These are phyloP conservation scores for Sphaceloma murrayae DNA, from an alignment of 2,329 filamentous ascomycete genomes.

Conservation along the genomic window DNA sequence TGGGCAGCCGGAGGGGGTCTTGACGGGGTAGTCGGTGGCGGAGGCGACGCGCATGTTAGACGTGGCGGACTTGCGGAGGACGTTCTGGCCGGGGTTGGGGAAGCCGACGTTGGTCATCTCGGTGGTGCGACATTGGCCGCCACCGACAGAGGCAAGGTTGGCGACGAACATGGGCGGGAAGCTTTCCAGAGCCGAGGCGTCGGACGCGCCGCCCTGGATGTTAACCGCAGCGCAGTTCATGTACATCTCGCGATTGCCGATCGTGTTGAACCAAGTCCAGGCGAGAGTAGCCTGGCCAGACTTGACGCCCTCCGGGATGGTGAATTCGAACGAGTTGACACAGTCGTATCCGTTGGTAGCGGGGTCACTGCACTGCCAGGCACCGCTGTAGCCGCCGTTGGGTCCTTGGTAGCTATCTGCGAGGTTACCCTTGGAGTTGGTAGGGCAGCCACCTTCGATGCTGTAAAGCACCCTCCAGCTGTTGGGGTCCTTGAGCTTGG, in stretches of 20 bases:
- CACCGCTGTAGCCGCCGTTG: conserved; percentile 14
- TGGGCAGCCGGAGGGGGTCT: conserved; percentile 20
- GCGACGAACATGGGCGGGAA: conserved; percentile 69
- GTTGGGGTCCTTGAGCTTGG: conserved; percentile 43
- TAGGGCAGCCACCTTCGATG: conserved; percentile 76
- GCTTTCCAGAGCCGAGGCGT: conserved; percentile 46
- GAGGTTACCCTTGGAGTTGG: conserved; percentile 50
- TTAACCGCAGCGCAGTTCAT: conserved; percentile 84
- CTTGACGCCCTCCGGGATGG: conserved; percentile 60
- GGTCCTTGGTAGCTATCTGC: conserved; percentile 24
- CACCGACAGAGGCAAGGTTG: conserved; percentile 49
- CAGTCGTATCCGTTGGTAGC: conserved; percentile 22
- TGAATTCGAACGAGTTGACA: conserved; percentile 55
- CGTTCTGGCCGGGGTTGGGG: conserved; percentile 54
- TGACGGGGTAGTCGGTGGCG: conserved; percentile 22
- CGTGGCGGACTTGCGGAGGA: conserved; percentile 34
- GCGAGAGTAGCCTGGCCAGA: conserved; percentile 71
- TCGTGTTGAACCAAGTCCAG: conserved; percentile 90
- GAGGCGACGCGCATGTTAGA: conserved; percentile 17
- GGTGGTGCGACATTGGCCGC: conserved; percentile 42
- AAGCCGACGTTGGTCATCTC: conserved; percentile 53
- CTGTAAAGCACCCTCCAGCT: conserved; percentile 86
- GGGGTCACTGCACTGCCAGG: conserved; percentile 15
- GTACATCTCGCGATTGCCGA: conserved; percentile 94
- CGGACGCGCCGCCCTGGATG: conserved; percentile 46